phyloP scores from a whole-genome alignment of 1,139 yeast genomes.

The Pneumocystis murina region DNA sequence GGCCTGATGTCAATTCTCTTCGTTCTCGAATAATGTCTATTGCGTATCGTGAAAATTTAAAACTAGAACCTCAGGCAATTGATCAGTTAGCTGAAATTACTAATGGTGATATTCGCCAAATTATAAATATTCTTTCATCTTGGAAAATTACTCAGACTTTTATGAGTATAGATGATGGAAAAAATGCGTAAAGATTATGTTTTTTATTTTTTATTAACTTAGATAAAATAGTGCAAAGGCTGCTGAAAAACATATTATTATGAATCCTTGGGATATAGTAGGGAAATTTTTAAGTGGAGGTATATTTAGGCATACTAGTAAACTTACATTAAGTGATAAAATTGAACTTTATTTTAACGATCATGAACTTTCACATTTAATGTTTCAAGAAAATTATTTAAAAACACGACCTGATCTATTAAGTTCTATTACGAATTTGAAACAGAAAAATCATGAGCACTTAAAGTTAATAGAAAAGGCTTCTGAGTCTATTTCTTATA shows the following conservation, averaged over 20 bases:
- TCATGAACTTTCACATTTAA: slow-evolving; percentile 83
- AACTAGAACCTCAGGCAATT: slow-evolving; percentile 63
- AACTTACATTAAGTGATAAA: slow-evolving; percentile 56
- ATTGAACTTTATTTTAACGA: slow-evolving; percentile 86
- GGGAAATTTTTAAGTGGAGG: slow-evolving; percentile 53
- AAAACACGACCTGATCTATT: slow-evolving; percentile 31
- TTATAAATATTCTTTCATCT: slow-evolving; percentile 75
- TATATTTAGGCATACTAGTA: slow-evolving; percentile 39
- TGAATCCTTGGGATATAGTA: slow-evolving; percentile 85
- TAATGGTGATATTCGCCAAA: slow-evolving; percentile 83
- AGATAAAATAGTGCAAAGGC: slow-evolving; percentile 41
- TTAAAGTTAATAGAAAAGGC: slow-evolving; percentile 58
- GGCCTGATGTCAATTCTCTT: slow-evolving; percentile 75
- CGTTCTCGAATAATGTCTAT: slow-evolving; percentile 79
- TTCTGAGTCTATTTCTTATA: slow-evolving; percentile 67
- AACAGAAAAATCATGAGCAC: slow-evolving; percentile 4
- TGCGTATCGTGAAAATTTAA: slow-evolving; percentile 69
- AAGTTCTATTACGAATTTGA: slow-evolving; percentile 6
- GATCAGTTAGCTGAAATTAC: slow-evolving; percentile 79
- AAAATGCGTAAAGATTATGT: slow-evolving; percentile 13
- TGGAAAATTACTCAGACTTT: slow-evolving; percentile 55
- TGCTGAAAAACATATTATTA: slow-evolving; percentile 82
- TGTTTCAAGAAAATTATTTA: slow-evolving; percentile 90
- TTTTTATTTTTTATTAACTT: neutral
- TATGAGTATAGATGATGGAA: slow-evolving; percentile 39